Conservation (phyloP, 2,329 filamentous ascomycete genomes). For the Reticulascus tulasneorum region DNA sequence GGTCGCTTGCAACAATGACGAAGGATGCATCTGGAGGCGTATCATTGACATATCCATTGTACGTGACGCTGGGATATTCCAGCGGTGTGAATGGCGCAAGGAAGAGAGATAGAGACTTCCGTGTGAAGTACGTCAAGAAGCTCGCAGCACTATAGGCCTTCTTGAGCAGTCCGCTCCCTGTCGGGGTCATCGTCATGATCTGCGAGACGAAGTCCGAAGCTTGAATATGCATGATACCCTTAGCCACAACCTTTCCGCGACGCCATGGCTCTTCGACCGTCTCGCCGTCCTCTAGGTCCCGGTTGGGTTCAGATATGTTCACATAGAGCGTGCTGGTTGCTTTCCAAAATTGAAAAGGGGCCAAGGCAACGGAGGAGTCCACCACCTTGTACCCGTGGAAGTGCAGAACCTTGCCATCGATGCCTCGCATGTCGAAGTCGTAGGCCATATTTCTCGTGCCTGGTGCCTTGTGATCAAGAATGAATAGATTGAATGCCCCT, state of each 20-base stretch:
- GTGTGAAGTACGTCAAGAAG: slow-evolving; percentile 54
- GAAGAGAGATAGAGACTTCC: slow-evolving; percentile 49
- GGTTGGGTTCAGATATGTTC: slow-evolving; percentile 42
- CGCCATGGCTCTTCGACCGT: slow-evolving; percentile 33
- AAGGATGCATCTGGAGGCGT: slow-evolving; percentile 39
- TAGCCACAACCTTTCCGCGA: slow-evolving; percentile 45
- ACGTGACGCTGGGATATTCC: slow-evolving; percentile 48
- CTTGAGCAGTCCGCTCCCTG: slow-evolving; percentile 40
- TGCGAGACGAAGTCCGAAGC: slow-evolving; percentile 51
- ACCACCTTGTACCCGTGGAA: slow-evolving; percentile 62
- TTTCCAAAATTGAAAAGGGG: slow-evolving; percentile 53
- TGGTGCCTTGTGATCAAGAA: slow-evolving; percentile 45
- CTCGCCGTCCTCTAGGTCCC: slow-evolving; percentile 22
- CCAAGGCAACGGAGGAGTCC: slow-evolving; percentile 55
- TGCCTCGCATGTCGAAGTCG: slow-evolving; percentile 56
- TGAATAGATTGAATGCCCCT: slow-evolving; percentile 56
- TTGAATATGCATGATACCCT: slow-evolving; percentile 56
- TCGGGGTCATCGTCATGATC: slow-evolving; percentile 48
- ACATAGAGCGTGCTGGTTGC: slow-evolving; percentile 61
- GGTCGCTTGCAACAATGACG: slow-evolving; percentile 47
- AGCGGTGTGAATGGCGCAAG: slow-evolving; percentile 51
- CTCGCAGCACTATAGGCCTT: slow-evolving; percentile 41
- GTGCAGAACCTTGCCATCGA: slow-evolving; percentile 47
- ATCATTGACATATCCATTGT: slow-evolving; percentile 50
- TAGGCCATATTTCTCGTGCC: slow-evolving; percentile 59